Conservation (phyloP, 2,329 filamentous ascomycete genomes). For the Pseudocercospora fijiensis region DNA sequence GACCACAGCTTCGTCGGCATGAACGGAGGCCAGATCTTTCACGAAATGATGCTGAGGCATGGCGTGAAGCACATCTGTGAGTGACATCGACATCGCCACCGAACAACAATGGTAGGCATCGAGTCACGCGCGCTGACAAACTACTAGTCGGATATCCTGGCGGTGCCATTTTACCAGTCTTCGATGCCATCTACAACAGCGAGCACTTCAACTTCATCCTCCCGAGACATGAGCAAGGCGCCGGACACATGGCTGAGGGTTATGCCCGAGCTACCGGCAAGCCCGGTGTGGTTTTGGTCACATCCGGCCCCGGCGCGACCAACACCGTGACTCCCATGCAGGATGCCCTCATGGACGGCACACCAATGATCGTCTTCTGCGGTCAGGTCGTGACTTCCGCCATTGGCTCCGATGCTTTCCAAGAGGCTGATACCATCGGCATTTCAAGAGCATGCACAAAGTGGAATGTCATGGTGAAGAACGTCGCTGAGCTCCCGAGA, state of each 20-base stretch:
- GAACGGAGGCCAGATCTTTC: conserved; percentile 94
- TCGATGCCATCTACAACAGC: conserved; percentile 98
- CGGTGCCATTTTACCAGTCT: conserved; percentile 94
- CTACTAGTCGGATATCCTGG: conserved; percentile 70
- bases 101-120: conserved; percentile 2
- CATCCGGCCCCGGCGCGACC: conserved; percentile 92
- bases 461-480: conserved; percentile 99
- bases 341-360: conserved; percentile 92
- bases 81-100: conserved; percentile 42
- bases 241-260: conserved; percentile 97
- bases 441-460: conserved; percentile 95
- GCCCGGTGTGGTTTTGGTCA: conserved; percentile 93
- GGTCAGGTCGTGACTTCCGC: conserved; percentile 88
- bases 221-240: conserved; percentile 93
- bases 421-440: conserved; percentile 91
- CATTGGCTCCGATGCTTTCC: conserved; percentile 94
- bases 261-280: conserved; percentile 92
- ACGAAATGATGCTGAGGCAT: conserved; percentile 97
- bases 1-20: conserved; percentile 78
- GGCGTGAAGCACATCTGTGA: conserved; percentile 90
- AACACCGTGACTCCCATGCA: conserved; percentile 97
- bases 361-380: conserved; percentile 91
- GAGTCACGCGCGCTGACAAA: conserved; percentile 21
- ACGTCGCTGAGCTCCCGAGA: conserved; percentile 84
- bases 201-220: conserved; percentile 95